A percentile compares a stretch with the other conserved stretches of the same genome.
Conservation (phyloP, 75 land plant genomes). For the Azolla pinnata region DNA sequence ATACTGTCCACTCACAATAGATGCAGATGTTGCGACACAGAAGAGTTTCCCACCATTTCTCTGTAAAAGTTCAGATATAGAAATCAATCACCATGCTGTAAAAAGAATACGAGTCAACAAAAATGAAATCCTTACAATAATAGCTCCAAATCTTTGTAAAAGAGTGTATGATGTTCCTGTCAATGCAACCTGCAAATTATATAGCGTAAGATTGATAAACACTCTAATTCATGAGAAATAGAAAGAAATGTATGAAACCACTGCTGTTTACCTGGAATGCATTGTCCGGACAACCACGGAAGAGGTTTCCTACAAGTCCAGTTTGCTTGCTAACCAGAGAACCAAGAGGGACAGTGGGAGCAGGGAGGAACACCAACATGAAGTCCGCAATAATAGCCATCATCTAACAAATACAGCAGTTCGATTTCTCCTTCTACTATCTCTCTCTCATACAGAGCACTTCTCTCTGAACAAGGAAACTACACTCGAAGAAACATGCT, state of each 20-base stretch:
- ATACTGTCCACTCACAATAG: slow-evolving; percentile 19
- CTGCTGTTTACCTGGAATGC: slow-evolving; percentile 38
- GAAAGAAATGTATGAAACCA: too few relatives aligned
- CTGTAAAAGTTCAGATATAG: slow-evolving; percentile 11
- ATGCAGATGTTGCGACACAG: slow-evolving; percentile 30
- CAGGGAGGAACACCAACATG: slow-evolving; percentile 40
- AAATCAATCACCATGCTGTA: background rate
- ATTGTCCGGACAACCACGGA: slow-evolving; percentile 33
- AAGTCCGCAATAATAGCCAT: slow-evolving; percentile 41
- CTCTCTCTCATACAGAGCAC: too few relatives aligned
- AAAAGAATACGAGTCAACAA: background rate
- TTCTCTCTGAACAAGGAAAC: too few relatives aligned
- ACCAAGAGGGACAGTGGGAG: slow-evolving; percentile 31
- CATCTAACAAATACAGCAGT: slow-evolving; percentile 8
- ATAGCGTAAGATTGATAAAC: too few relatives aligned
- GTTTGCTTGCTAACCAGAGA: slow-evolving; percentile 17
- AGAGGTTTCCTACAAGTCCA: slow-evolving; percentile 21
- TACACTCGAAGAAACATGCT: too few relatives aligned
- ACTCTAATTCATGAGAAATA: too few relatives aligned
- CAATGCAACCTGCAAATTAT: slow-evolving; percentile 36
- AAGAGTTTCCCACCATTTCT: slow-evolving; percentile 30
- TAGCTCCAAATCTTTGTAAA: slow-evolving; percentile 34
- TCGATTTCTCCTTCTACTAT: background rate
- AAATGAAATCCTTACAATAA: slow-evolving; percentile 18
- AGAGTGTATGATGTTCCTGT: slow-evolving; percentile 21